Evolutionary conservation across 2,329 filamentous ascomycete genomes (phyloP), one percentile per base, ranked within the genome.

Genomic region (Scopulariopsis brevicaulis): DNA sequence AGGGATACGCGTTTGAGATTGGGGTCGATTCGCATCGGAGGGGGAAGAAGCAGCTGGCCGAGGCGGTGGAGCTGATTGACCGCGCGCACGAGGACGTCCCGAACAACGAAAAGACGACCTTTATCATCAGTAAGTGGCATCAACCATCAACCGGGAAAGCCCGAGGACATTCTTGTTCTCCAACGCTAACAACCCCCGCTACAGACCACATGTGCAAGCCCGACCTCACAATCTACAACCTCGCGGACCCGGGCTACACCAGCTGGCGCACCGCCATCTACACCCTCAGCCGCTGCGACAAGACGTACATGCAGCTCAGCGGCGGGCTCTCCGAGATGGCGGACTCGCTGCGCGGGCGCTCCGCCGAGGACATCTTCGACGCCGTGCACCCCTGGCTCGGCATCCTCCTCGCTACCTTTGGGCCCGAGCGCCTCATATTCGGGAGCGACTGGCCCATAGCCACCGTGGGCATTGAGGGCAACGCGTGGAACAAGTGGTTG

Each of bases 391-490:
- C 86, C 25, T 95, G 89, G 86, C 79, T 90, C 2, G 81, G 84
- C 60, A 81, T 86, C 56, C 74, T 92, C 0, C 81, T 95, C 56
- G 80, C 84, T 32, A 80, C 80, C 1, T 96, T 96, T 66, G 85
- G 87, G 1, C 73, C 87, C 0, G 68, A 75, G 24, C 79, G 90
- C 62, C 79, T 94, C 67, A 91, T 97, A 86, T 96, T 94, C 70
- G 92, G 87, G 25, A 92, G 87, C 62, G 91, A 96, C 70, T 97
- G 93, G 93, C 92, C 93, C 2, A 86, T 96, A 1, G 96, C 90
- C 72, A 92, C 90, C 61, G 74, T 57, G 28, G 65, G 69, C 63
- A 58, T 64, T 1, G 77, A 76, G 50, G 74, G 78, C 54, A 71
- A 75, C 24, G 84, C 88, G 35, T 96, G 91, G 90, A 73, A 74